These are phyloP conservation scores for Linum lewisii DNA, from an alignment of 345 rosid species.

Conservation along the genomic window DNA sequence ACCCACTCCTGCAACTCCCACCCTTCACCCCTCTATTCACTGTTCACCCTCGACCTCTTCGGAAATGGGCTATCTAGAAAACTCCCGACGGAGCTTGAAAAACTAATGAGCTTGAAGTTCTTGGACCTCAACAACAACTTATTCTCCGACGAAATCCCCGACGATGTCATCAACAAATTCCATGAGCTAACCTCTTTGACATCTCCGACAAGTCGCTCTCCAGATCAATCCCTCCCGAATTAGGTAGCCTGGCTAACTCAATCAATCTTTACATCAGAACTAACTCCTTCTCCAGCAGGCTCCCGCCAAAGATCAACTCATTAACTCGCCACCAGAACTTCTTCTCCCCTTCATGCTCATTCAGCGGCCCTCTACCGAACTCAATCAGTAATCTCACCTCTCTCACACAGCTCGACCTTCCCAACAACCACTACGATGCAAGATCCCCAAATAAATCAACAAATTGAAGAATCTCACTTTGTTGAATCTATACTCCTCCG, in stretches of 20 bases:
- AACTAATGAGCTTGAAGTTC: slow-evolving; percentile 34
- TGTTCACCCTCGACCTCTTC: slow-evolving; percentile 55
- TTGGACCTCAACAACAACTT: slow-evolving; percentile 55
- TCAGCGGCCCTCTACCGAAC: slow-evolving; percentile 68
- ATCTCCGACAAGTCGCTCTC: slow-evolving; percentile 65
- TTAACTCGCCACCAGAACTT: slow-evolving; percentile 46
- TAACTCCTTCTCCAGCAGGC: slow-evolving; percentile 48
- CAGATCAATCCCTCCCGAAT: slow-evolving; percentile 45
- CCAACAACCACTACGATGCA: slow-evolving; percentile 68
- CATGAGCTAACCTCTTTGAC: slow-evolving; percentile 46
- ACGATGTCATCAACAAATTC: slow-evolving; percentile 32
- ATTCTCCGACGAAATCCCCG: slow-evolving; percentile 55
- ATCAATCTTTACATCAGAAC: slow-evolving; percentile 58
- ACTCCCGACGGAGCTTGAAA: slow-evolving; percentile 37
- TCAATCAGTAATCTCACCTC: slow-evolving; percentile 35
- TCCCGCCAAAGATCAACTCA: slow-evolving; percentile 66
- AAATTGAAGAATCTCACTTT: slow-evolving; percentile 37
- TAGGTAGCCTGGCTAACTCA: slow-evolving; percentile 45
- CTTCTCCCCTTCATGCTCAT: slow-evolving; percentile 41
- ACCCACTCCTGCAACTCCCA: no score
- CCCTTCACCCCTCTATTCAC: no score
- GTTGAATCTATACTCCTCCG: slow-evolving; percentile 47
- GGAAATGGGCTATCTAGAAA: slow-evolving; percentile 40
- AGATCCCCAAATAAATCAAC: slow-evolving; percentile 52
- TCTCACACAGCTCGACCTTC: slow-evolving; percentile 57